These are phyloP conservation scores for Penicillium sp. DNA, from an alignment of 2,329 filamentous ascomycete species.

Conservation along the genomic window DNA sequence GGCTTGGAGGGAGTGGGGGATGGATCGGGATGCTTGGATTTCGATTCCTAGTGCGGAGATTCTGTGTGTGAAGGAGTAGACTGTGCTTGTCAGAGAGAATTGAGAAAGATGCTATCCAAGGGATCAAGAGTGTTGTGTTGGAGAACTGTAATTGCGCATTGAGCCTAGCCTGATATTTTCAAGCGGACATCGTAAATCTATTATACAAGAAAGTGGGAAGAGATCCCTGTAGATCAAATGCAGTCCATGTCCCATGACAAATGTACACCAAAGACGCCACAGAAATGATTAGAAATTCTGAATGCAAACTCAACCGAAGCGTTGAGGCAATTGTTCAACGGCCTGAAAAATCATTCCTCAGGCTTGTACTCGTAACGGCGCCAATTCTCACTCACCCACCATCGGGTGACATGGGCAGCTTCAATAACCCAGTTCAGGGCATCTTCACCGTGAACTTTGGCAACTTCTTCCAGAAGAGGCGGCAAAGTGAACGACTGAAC, in stretches of 20 bases:
- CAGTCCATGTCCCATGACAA: background rate
- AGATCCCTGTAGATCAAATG: background rate
- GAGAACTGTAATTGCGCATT: background rate
- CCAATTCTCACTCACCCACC: slow-evolving; percentile 43
- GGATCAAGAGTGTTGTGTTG: background rate
- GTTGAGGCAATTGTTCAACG: background rate
- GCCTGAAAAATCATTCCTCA: background rate
- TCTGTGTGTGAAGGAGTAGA: slow-evolving; percentile 50
- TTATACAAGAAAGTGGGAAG: slow-evolving; percentile 5
- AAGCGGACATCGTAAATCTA: background rate
- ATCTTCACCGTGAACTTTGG: slow-evolving; percentile 32
- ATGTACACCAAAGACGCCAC: slow-evolving; percentile 5
- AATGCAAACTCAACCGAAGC: background rate
- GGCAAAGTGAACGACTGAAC: slow-evolving; percentile 37
- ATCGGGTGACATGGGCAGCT: slow-evolving; percentile 40
- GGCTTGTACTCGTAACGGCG: slow-evolving; percentile 23
- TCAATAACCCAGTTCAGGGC: slow-evolving; percentile 40
- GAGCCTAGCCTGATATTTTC: background rate
- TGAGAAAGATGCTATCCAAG: background rate
- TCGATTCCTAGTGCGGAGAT: slow-evolving; percentile 36
- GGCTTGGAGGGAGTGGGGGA: slow-evolving; percentile 35
- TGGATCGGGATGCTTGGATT: slow-evolving; percentile 37
- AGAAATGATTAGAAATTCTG: background rate
- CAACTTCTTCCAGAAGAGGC: slow-evolving; percentile 31
- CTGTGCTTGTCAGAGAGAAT: background rate